phyloP scores from a whole-genome alignment of 768 basidiomycete species.

The Naganishia randhawae region DNA sequence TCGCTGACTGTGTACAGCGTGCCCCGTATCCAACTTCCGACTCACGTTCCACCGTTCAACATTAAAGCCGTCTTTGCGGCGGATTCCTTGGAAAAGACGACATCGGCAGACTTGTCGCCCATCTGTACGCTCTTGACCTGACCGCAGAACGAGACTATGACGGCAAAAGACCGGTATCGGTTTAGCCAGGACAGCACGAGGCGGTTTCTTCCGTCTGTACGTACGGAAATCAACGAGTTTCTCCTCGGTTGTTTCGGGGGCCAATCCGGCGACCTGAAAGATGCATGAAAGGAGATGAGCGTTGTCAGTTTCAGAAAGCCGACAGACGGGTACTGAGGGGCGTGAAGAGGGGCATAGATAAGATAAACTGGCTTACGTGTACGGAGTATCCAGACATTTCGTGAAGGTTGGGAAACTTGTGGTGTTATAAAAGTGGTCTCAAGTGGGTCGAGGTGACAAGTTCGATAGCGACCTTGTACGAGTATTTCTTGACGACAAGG shows the following conservation, averaged over 20 bases:
- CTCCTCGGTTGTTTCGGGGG: constrained; percentile 62
- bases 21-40: no score
- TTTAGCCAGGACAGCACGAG: no score
- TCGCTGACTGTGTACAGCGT: no score
- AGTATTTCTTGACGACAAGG: no score
- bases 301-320: neutral
- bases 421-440: neutral
- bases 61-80: constrained; percentile 84
- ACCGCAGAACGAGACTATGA: constrained; percentile 73
- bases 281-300: constrained; percentile 53
- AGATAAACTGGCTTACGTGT: constrained; percentile 10
- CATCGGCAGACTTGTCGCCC: constrained; percentile 58
- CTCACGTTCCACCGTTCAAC: constrained; percentile 55
- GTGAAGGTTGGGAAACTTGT: neutral
- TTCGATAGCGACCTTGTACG: no score
- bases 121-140: constrained; percentile 56
- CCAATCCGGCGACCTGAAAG: constrained; percentile 66
- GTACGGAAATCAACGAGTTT: constrained; percentile 61
- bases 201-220: neutral
- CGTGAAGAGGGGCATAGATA: neutral
- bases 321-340: neutral
- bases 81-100: constrained; percentile 73
- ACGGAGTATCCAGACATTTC: constrained; percentile 23
- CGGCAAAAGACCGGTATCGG: neutral
- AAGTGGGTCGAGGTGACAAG: no score